Percentiles rank a stretch among this genome's conserved stretches.
Evolutionary conservation across 2,329 filamentous ascomycete genomes (phyloP).

Genomic region (Neonectria punicea): DNA sequence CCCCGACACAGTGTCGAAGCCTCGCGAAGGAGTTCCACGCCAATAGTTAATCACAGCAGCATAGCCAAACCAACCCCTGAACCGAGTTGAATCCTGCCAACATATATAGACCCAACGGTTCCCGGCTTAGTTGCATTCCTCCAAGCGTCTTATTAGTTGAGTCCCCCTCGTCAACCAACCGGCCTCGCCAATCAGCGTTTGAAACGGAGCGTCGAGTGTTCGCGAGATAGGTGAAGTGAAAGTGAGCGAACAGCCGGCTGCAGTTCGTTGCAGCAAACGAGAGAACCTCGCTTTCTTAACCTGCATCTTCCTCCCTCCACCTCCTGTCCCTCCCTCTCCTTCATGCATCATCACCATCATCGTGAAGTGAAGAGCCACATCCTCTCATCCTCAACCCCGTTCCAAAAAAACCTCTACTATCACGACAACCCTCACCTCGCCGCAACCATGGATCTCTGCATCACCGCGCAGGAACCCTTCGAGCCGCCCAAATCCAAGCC

Average conservation of each 20-base stretch:
- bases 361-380: neutral
- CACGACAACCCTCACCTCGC: neutral
- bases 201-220: neutral
- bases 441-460: conserved; percentile 39
- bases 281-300: neutral
- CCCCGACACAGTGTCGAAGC: neutral
- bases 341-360: neutral
- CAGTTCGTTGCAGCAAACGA: neutral
- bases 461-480: conserved; percentile 42
- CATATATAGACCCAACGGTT: neutral
- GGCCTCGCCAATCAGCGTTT: neutral
- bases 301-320: neutral
- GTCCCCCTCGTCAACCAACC: neutral
- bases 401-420: neutral
- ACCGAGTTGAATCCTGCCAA: neutral
- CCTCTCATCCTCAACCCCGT: neutral
- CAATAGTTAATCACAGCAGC: neutral
- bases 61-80: neutral
- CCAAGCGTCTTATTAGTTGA: neutral
- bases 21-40: too few relatives aligned
- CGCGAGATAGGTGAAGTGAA: neutral
- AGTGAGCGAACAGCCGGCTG: neutral
- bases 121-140: neutral
- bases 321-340: too few relatives aligned
- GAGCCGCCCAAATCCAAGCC: conserved; percentile 29